Percentiles rank a stretch among this genome's conserved stretches.
Conservation (phyloP, 2,329 filamentous ascomycete genomes). For the Coniochaeta sp. region DNA sequence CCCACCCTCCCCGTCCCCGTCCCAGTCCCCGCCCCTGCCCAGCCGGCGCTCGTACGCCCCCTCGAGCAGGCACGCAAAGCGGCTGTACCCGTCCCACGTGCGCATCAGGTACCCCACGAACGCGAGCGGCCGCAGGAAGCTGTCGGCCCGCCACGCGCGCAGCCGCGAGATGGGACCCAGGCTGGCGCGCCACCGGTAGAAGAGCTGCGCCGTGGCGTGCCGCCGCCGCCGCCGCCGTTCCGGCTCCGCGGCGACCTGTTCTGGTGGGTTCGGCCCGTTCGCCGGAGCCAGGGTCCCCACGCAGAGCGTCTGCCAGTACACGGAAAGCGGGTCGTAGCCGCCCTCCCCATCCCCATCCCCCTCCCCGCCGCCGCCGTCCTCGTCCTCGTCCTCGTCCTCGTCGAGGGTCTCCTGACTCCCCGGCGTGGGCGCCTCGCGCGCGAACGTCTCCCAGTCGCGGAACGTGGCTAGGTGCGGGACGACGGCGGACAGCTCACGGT, state of each 20-base stretch:
- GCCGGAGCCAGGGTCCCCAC: neutral
- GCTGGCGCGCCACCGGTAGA: neutral
- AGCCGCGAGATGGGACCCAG: neutral
- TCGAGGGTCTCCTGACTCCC: too few species aligned
- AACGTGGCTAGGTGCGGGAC: neutral
- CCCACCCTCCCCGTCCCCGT: too few species aligned
- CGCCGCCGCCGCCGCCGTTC: too few species aligned
- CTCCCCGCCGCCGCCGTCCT: too few species aligned
- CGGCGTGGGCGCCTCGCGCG: too few species aligned
- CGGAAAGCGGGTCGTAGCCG: neutral
- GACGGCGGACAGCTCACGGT: neutral
- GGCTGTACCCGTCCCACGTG: neutral
- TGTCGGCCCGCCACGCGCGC: neutral
- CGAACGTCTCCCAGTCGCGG: neutral
- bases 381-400: too few species aligned
- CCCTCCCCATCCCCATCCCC: too few species aligned
- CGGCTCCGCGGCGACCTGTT: too few species aligned
- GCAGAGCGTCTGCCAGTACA: neutral
- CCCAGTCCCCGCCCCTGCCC: too few species aligned
- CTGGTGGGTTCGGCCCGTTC: too few species aligned
- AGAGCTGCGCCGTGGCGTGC: neutral
- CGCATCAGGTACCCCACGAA: neutral
- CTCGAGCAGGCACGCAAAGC: neutral
- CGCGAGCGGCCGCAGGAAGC: neutral
- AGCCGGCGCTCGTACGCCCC: neutral